Base-by-base conservation (phyloP, 352 stramenopile genomes). In the Saprolegnia parasitica region DNA sequence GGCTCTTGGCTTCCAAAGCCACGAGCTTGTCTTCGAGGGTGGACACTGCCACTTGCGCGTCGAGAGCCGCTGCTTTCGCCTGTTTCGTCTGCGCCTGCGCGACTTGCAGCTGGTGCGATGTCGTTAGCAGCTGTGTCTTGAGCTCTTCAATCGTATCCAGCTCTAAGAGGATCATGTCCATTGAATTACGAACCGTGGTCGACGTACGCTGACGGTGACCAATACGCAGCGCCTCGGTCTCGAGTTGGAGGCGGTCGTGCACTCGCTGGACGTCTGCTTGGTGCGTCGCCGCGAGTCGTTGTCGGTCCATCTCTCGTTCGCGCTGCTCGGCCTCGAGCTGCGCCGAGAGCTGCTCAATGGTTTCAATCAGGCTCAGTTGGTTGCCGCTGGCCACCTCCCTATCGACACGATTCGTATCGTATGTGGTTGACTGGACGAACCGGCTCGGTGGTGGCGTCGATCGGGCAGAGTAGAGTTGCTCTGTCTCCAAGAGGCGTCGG, bases 141-240 rank as follows among this genome's bases (percentile, higher is more conserved):
- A 70, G 63, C 63, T 70, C 63, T 23, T 70, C 63, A 6, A 42
- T 16, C 13, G n/a, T 66, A 24, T 23, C 16, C n/a, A 23, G 24
- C n/a, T 23, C n/a, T 55, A 29, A 55, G 47, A 55, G 2, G 2
- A 6, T 5, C 47, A 5, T 55, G 2, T 55, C 29, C 2, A 5
- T 35, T 35, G 5, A 5, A 35, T 35, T 1, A 49, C 10, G 42
- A 49, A 8, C 42, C 42, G 42, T n/a, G 56, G 23, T n/a, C 4
- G 11, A 23, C 16, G 24, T 67, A 67, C 61, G 79, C 5, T 78
- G 76, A 64, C 90, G 81, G 21, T 89, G 78, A 13, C 75, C 84
- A 18, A 93, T 61, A 2, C 85, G 79, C 21, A 90, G 66, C 0
- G 79, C 60, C 50, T 93, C 85, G 63, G 90, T 81, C 40, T 93